phyloP scores from a whole-genome alignment of 176 grass and related monocot genomes.

The Musa acuminata region DNA sequence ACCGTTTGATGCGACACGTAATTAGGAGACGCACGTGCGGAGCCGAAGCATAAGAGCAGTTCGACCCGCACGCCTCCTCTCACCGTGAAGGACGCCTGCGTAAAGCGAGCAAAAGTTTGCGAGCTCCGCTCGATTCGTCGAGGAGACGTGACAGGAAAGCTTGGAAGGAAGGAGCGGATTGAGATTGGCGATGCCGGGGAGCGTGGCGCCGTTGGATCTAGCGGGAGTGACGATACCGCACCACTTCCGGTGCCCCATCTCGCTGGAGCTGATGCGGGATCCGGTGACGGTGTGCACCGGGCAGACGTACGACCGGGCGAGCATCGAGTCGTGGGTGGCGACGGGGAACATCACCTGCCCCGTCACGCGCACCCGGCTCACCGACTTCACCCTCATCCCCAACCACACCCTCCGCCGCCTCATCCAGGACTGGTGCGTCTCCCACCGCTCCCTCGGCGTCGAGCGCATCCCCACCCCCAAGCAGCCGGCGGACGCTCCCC shows the following conservation, averaged over 20 bases:
- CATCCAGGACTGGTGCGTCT: conserved; percentile 99
- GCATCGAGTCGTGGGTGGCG: conserved; percentile 96
- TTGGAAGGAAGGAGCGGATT: background rate
- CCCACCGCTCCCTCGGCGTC: conserved; percentile 79
- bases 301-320: conserved; percentile 80
- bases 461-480: conserved; percentile 97
- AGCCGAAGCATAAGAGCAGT: background rate
- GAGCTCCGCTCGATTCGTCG: too few species aligned
- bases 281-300: conserved; percentile 86
- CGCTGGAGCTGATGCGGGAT: conserved; percentile 91
- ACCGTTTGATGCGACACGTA: background rate
- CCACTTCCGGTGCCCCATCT: conserved; percentile 96
- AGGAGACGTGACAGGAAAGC: background rate
- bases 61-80: background rate
- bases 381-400: conserved; percentile 85
- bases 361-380: conserved; percentile 63
- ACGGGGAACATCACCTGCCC: conserved; percentile 93
- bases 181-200: conserved; percentile 35
- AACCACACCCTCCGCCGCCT: conserved; percentile 98
- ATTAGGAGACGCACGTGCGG: background rate
- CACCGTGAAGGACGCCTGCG: background rate
- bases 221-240: conserved; percentile 52
- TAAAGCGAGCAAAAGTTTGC: too few species aligned
- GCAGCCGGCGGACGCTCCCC: conserved; percentile 80
- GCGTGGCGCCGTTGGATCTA: conserved; percentile 51